Percentiles rank a stretch among this genome's conserved stretches.
Conservation (phyloP, 2,329 filamentous ascomycete genomes). For the Aspergillus hiratsukae region DNA sequence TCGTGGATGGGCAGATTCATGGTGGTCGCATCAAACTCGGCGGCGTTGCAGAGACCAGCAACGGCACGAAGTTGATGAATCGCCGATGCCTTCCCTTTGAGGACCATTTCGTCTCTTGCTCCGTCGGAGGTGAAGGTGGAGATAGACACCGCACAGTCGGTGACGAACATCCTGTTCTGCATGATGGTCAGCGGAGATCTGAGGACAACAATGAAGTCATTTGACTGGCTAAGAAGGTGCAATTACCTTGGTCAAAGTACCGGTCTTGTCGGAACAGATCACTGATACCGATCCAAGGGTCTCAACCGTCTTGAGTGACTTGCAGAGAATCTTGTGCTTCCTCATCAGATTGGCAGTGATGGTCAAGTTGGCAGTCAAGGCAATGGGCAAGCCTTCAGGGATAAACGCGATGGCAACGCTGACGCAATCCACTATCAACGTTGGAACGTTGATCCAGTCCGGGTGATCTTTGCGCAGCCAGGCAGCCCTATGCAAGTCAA, state of each 20-base stretch:
- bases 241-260: conserved; percentile 31
- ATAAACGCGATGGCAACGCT: conserved; percentile 71
- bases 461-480: conserved; percentile 66
- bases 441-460: conserved; percentile 66
- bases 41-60: conserved; percentile 67
- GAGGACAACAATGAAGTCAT: background rate
- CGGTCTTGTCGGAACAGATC: conserved; percentile 74
- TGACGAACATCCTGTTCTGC: conserved; percentile 68
- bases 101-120: conserved; percentile 43
- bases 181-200: conserved; percentile 1
- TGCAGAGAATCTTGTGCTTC: conserved; percentile 73
- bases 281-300: conserved; percentile 69
- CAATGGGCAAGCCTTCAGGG: conserved; percentile 68
- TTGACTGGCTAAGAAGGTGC: background rate
- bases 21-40: conserved; percentile 67
- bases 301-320: conserved; percentile 73
- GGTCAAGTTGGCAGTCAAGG: conserved; percentile 65
- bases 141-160: conserved; percentile 60
- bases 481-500: conserved; percentile 49
- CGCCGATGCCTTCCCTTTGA: conserved; percentile 29
- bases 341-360: conserved; percentile 74
- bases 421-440: conserved; percentile 69
- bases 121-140: conserved; percentile 49
- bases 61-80: conserved; percentile 58
- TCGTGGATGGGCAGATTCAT: conserved; percentile 55